A percentile compares a stretch with the other conserved stretches of the same genome.
phyloP scores from a whole-genome alignment of 768 basidiomycete genomes.

The Lactifluus pinguis region DNA sequence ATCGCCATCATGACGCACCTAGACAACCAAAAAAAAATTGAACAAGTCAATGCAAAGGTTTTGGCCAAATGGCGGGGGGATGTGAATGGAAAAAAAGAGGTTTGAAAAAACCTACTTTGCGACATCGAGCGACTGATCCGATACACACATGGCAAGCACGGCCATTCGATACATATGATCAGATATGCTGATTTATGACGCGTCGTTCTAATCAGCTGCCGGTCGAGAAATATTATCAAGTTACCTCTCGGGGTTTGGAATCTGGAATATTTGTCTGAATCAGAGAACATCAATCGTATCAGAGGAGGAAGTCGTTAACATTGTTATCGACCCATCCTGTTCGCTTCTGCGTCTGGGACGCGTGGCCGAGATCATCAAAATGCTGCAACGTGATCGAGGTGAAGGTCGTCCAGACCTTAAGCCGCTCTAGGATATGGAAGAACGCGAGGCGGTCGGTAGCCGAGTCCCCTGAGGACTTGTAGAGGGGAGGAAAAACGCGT shows the following conservation, averaged over 20 bases:
- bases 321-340: constrained; percentile 91
- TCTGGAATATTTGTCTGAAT: constrained; percentile 33
- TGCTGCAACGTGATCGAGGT: background rate
- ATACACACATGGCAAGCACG: constrained; percentile 80
- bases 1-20: constrained; percentile 85
- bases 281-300: background rate
- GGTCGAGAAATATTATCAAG: background rate
- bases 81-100: background rate
- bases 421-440: constrained; percentile 77
- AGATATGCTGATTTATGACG: constrained; percentile 40
- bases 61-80: too few relatives aligned
- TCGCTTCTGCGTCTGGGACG: constrained; percentile 79
- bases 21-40: too few relatives aligned
- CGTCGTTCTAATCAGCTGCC: background rate
- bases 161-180: constrained; percentile 99
- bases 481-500: constrained; percentile 54
- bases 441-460: constrained; percentile 74
- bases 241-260: constrained; percentile 82
- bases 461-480: constrained; percentile 41
- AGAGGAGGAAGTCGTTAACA: constrained; percentile 29
- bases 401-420: constrained; percentile 52
- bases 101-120: constrained; percentile 43
- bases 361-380: background rate
- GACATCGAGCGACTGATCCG: constrained; percentile 62
- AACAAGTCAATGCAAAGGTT: background rate